Conservation (phyloP, 2,329 filamentous ascomycete species). For the Aspergillus sp. region DNA sequence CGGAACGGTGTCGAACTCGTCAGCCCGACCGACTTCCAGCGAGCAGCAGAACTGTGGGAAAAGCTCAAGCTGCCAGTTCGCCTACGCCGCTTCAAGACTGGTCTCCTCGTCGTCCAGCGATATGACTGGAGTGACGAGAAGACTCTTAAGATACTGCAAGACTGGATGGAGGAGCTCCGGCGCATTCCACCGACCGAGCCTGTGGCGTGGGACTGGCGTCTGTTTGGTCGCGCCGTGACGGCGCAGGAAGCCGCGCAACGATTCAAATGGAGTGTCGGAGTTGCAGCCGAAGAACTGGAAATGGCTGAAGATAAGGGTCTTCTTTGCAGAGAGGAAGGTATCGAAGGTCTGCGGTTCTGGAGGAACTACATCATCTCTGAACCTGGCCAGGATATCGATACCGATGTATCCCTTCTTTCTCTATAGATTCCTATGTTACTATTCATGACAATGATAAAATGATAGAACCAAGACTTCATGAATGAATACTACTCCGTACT, state of each 20-base stretch:
- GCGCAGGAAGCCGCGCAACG: slow-evolving; percentile 80
- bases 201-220: slow-evolving; percentile 65
- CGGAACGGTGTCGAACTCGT: slow-evolving; percentile 91
- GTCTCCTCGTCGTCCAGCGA: slow-evolving; percentile 87
- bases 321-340: slow-evolving; percentile 81
- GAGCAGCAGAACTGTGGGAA: slow-evolving; percentile 83
- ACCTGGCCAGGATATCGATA: neutral
- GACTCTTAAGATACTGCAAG: slow-evolving; percentile 67
- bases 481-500: too few species aligned
- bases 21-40: slow-evolving; percentile 84
- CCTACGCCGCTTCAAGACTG: slow-evolving; percentile 81
- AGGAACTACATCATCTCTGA: slow-evolving; percentile 54
- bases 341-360: slow-evolving; percentile 92
- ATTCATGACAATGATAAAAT: neutral
- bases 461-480: too few species aligned
- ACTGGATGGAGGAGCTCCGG: slow-evolving; percentile 72
- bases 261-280: slow-evolving; percentile 96
- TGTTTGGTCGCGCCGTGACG: slow-evolving; percentile 78
- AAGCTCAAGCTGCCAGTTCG: slow-evolving; percentile 78
- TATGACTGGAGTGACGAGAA: slow-evolving; percentile 84
- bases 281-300: slow-evolving; percentile 89
- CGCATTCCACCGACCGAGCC: slow-evolving; percentile 58
- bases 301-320: slow-evolving; percentile 92
- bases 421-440: neutral
- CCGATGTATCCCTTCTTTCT: neutral